Evolutionary conservation across 2,329 filamentous ascomycete genomes (phyloP).

Genomic region (Nannizzia gypsea): DNA sequence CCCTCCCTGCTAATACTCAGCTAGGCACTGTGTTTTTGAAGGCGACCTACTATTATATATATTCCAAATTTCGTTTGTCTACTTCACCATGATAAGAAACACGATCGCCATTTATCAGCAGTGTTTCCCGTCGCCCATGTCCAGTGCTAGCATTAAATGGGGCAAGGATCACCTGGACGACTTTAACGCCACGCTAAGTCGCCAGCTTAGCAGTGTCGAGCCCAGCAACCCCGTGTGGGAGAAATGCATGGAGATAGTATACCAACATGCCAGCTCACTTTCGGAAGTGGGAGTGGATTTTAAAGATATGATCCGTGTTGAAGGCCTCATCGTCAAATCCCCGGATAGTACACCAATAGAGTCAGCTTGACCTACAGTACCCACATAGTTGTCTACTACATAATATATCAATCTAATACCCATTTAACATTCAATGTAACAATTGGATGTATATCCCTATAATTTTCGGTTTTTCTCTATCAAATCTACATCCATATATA

Average conservation of each 20-base stretch:
- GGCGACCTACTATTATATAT: slow-evolving; percentile 88
- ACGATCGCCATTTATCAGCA: slow-evolving; percentile 78
- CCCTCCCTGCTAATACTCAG: neutral
- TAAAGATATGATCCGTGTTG: slow-evolving; percentile 51
- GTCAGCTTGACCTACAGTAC: no score
- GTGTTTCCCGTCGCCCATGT: slow-evolving; percentile 76
- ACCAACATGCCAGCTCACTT: slow-evolving; percentile 67
- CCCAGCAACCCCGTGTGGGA: slow-evolving; percentile 63
- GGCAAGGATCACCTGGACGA: slow-evolving; percentile 89
- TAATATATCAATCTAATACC: neutral
- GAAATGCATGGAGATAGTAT: slow-evolving; percentile 70
- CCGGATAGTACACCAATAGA: neutral
- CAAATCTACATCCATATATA: neutral
- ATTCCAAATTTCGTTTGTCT: slow-evolving; percentile 88
- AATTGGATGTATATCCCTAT: neutral
- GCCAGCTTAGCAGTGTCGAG: slow-evolving; percentile 80
- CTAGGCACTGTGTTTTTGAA: slow-evolving; percentile 85
- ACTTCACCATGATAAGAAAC: slow-evolving; percentile 88
- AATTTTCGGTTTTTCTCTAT: neutral
- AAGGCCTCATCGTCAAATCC: neutral
- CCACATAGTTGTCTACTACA: no score
- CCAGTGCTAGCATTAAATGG: slow-evolving; percentile 95
- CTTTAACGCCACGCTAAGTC: slow-evolving; percentile 70
- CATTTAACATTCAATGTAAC: neutral
- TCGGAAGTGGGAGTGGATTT: slow-evolving; percentile 85